phyloP scores from a whole-genome alignment of 78 protist species.

The Emiliania huxleyi region DNA sequence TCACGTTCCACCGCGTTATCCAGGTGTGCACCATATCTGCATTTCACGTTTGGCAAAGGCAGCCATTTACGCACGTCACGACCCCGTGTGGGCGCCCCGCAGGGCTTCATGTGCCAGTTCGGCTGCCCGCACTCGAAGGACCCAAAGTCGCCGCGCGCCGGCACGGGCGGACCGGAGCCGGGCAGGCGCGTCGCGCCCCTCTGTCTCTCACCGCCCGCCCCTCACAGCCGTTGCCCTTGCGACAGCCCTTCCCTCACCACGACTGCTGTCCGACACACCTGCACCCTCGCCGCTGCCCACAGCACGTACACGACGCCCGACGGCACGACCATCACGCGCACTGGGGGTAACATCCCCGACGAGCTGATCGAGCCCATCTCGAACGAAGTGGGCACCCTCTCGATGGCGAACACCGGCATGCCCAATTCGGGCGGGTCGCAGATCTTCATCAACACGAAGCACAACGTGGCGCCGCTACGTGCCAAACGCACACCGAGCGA shows the following conservation, averaged over 20 bases:
- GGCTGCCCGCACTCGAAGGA: constrained; percentile 42
- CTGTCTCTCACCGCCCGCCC: too few species aligned
- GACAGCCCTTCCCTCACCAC: too few species aligned
- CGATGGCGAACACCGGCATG: constrained; percentile 33
- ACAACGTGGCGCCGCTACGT: too few species aligned
- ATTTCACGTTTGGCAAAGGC: too few species aligned
- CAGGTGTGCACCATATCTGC: too few species aligned
- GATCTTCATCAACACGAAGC: constrained; percentile 37
- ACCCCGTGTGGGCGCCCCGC: neutral
- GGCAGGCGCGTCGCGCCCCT: too few species aligned
- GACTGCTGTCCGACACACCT: too few species aligned
- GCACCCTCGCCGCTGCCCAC: too few species aligned
- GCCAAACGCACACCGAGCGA: too few species aligned
- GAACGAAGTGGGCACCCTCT: constrained; percentile 38
- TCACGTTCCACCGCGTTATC: constrained; percentile 46
- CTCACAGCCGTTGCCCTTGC: too few species aligned
- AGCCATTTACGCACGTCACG: too few species aligned
- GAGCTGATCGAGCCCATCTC: constrained; percentile 10
- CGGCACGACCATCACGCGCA: constrained; percentile 12
- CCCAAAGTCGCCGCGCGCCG: constrained; percentile 32
- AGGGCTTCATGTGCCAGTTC: constrained; percentile 38
- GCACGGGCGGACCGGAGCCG: constrained; percentile 29
- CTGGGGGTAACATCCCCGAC: constrained; percentile 35
- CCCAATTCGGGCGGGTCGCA: neutral
- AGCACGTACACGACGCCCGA: neutral